A percentile compares a stretch with the other conserved stretches of the same genome.
phyloP scores from a whole-genome alignment of 2,329 filamentous ascomycete genomes.

The Fonsecaea multimorphosa region DNA sequence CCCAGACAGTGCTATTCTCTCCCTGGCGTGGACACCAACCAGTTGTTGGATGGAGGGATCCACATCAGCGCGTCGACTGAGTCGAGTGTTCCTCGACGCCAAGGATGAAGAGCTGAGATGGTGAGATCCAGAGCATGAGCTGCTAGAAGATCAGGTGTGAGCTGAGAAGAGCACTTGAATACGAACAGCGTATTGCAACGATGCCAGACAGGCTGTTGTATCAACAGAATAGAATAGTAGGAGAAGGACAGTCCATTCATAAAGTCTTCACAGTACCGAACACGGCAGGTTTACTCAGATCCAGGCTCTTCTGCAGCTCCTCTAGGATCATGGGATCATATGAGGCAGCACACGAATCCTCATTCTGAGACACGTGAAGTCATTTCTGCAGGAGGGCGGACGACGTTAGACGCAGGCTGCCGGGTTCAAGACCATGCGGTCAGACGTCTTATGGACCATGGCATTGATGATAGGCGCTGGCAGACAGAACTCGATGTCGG shows the following conservation, averaged over 20 bases:
- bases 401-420: neutral
- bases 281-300: neutral
- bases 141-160: conserved; percentile 2
- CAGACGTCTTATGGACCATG: neutral
- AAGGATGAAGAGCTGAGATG: neutral
- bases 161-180: neutral
- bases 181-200: neutral
- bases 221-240: neutral
- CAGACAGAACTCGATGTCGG: too few relatives aligned
- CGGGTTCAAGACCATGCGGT: neutral
- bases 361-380: neutral
- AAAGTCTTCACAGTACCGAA: neutral
- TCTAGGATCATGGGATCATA: neutral
- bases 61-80: neutral
- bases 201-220: neutral
- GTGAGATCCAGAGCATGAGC: neutral
- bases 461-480: neutral
- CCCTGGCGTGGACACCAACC: neutral
- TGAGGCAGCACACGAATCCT: neutral
- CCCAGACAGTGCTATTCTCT: too few relatives aligned
- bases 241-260: neutral
- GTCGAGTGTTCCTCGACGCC: neutral
- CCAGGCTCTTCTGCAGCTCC: neutral
- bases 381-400: neutral
- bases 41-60: neutral